These are phyloP conservation scores for Tephrocybe sp. DNA, from an alignment of 768 basidiomycete genomes.

Conservation along the genomic window DNA sequence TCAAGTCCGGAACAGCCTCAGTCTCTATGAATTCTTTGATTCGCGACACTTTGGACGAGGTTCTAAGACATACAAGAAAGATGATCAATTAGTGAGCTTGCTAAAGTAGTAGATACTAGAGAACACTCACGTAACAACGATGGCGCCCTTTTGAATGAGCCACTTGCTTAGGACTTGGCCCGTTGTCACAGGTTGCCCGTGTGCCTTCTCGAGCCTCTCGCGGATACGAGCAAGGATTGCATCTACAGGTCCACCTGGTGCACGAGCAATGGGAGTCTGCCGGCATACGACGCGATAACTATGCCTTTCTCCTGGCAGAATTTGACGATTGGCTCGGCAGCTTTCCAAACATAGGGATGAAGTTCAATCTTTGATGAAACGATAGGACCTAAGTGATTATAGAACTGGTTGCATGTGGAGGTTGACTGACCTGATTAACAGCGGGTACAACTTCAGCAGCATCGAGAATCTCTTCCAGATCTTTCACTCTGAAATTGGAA, in stretches of 20 bases:
- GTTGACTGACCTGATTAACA: slow-evolving; percentile 58
- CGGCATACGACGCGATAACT: slow-evolving; percentile 64
- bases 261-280: slow-evolving; percentile 44
- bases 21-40: slow-evolving; percentile 42
- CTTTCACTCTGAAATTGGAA: slow-evolving; percentile 59
- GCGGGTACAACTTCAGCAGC: slow-evolving; percentile 53
- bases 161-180: slow-evolving; percentile 70
- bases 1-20: slow-evolving; percentile 47
- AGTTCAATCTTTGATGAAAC: slow-evolving; percentile 50
- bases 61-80: slow-evolving; percentile 26
- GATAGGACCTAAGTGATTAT: background rate
- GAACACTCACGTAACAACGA: slow-evolving; percentile 58
- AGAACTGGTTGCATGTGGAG: background rate
- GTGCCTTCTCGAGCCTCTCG: slow-evolving; percentile 42
- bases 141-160: slow-evolving; percentile 59
- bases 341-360: slow-evolving; percentile 70
- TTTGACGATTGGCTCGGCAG: slow-evolving; percentile 52
- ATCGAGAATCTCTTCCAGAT: slow-evolving; percentile 51
- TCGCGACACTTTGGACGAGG: slow-evolving; percentile 44
- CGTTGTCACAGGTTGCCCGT: slow-evolving; percentile 40
- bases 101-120: background rate
- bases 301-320: slow-evolving; percentile 57
- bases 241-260: slow-evolving; percentile 57
- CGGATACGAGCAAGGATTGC: slow-evolving; percentile 49
- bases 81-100: background rate